phyloP scores from a whole-genome alignment of 2,329 filamentous ascomycete genomes.

The Fusarium scirpi region DNA sequence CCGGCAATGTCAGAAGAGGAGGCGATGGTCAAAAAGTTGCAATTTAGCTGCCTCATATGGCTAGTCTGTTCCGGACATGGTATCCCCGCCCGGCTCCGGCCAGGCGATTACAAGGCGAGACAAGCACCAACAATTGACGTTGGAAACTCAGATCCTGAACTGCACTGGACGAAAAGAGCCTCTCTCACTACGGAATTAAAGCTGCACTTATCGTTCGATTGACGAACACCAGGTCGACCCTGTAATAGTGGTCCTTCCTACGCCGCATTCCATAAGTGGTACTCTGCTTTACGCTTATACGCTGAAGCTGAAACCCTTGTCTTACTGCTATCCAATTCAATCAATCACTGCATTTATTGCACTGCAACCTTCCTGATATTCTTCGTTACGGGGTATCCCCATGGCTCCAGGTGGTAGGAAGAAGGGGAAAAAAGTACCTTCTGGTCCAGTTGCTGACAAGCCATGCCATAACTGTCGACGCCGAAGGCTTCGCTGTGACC shows the following conservation, averaged over 20 bases:
- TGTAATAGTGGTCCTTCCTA: conserved; percentile 39
- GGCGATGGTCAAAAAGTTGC: conserved; percentile 32
- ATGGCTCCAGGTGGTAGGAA: conserved; percentile 44
- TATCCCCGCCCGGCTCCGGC: conserved; percentile 32
- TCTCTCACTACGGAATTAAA: conserved; percentile 9
- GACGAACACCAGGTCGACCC: conserved; percentile 21
- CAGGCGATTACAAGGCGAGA: conserved; percentile 23
- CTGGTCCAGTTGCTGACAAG: conserved; percentile 48
- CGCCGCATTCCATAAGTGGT: conserved; percentile 28
- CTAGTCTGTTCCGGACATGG: conserved; percentile 41
- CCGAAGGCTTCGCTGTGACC: conserved; percentile 65
- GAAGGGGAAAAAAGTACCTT: conserved; percentile 44
- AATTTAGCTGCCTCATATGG: conserved; percentile 50
- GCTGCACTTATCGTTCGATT: conserved; percentile 25
- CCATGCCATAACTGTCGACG: conserved; percentile 67
- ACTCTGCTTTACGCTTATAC: conserved; percentile 34
- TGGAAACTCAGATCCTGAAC: conserved; percentile 23
- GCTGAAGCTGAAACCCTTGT: conserved; percentile 27
- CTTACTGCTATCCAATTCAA: neutral
- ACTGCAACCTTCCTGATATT: conserved; percentile 6
- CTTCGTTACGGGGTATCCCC: conserved; percentile 15
- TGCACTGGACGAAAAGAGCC: conserved; percentile 14
- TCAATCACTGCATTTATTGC: conserved; percentile 15
- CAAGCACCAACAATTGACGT: conserved; percentile 1
- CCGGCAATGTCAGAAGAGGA: conserved; percentile 23